Percentiles rank a stretch among this genome's conserved stretches.
Conservation (phyloP, 2,329 filamentous ascomycete species). For the Dichotomopilus funicola region DNA sequence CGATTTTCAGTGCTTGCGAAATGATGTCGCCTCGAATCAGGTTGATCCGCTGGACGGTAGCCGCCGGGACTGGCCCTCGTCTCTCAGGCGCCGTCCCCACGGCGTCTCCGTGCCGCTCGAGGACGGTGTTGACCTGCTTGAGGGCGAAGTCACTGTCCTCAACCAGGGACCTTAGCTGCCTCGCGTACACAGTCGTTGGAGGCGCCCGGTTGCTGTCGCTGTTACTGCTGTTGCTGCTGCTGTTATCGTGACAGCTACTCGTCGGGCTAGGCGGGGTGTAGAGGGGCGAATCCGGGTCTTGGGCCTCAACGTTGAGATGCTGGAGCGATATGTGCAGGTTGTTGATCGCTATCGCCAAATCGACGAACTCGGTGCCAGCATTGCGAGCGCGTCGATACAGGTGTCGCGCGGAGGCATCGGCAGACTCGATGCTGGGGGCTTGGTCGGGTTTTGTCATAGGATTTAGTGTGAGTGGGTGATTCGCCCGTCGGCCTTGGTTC, state of each 20-base stretch:
- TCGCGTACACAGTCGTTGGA: constrained; percentile 37
- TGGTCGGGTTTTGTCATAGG: constrained; percentile 29
- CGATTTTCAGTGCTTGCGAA: constrained; percentile 47
- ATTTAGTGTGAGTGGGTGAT: neutral
- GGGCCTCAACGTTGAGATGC: constrained; percentile 51
- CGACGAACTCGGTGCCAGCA: constrained; percentile 42
- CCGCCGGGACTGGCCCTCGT: constrained; percentile 16
- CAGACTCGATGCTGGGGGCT: constrained; percentile 45
- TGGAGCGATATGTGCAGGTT: constrained; percentile 50
- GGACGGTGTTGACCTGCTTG: constrained; percentile 46
- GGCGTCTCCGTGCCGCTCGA: constrained; percentile 39
- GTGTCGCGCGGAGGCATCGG: constrained; percentile 49
- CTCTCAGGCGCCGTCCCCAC: constrained; percentile 18
- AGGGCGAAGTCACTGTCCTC: constrained; percentile 51
- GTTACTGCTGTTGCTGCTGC: too few relatives aligned
- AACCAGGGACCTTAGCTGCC: constrained; percentile 46
- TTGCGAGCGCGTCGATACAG: constrained; percentile 49
- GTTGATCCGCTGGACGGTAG: constrained; percentile 33
- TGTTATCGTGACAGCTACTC: too few relatives aligned
- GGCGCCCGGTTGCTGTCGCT: constrained; percentile 16
- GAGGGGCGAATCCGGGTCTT: constrained; percentile 50
- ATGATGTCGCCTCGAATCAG: constrained; percentile 42
- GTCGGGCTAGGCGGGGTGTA: constrained; percentile 30
- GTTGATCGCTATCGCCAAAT: constrained; percentile 44
- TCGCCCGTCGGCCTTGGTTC: constrained; percentile 1